phyloP scores from a whole-genome alignment of 441 rosid species.

The Arabidopsis lyrata region DNA sequence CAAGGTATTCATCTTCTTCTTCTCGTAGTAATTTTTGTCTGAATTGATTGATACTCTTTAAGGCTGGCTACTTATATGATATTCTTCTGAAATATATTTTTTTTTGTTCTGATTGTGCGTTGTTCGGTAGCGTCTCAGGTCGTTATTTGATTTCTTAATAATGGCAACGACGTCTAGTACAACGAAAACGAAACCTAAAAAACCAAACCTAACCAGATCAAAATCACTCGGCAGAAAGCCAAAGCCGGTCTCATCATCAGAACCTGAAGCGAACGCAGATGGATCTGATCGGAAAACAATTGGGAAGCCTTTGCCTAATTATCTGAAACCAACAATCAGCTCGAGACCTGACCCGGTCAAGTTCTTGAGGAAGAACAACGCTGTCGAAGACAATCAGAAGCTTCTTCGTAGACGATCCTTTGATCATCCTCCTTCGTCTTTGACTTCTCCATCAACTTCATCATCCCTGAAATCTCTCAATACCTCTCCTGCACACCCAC shows the following conservation, averaged over 20 bases:
- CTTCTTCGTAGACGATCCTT: conserved; percentile 65
- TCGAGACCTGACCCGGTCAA: conserved; percentile 52
- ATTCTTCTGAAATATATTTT: background rate
- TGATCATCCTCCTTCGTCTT: conserved; percentile 58
- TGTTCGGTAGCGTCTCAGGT: conserved; percentile 14
- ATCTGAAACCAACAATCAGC: conserved; percentile 63
- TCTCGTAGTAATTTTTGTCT: background rate
- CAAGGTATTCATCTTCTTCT: conserved; percentile 27
- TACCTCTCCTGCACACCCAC: conserved; percentile 49
- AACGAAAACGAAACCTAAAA: conserved; percentile 48
- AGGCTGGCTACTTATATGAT: conserved; percentile 7
- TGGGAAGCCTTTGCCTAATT: conserved; percentile 54
- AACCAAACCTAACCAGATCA: conserved; percentile 55
- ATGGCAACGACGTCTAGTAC: conserved; percentile 44
- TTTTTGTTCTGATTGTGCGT: background rate
- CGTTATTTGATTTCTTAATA: conserved; percentile 26
- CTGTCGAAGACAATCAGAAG: conserved; percentile 35
- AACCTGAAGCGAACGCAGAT: conserved; percentile 23
- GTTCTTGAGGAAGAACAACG: conserved; percentile 45
- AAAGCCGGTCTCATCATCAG: conserved; percentile 36
- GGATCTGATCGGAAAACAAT: conserved; percentile 39
- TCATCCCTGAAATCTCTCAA: conserved; percentile 42
- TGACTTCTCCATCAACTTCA: conserved; percentile 51
- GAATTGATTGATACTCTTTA: conserved; percentile 3
- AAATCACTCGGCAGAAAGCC: conserved; percentile 45